Conservation (phyloP, 1,284 basidiomycete species). For the Laetiporus sulphureus region DNA sequence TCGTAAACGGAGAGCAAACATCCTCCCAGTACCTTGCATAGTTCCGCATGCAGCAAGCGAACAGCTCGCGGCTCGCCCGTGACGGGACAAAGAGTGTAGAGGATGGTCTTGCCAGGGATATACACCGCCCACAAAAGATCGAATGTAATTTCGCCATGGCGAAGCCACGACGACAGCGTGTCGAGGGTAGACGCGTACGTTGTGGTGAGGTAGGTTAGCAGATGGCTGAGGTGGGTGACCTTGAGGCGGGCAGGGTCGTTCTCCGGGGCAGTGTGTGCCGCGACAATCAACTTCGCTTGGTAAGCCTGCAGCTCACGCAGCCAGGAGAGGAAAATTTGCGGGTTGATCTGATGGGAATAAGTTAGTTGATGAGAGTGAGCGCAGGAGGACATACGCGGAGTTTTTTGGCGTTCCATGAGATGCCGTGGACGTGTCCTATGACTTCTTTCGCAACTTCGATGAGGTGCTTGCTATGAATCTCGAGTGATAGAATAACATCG, state of each 20-base stretch:
- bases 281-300: slow-evolving; percentile 30
- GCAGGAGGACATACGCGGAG: slow-evolving; percentile 44
- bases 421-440: slow-evolving; percentile 45
- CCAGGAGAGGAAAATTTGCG: slow-evolving; percentile 48
- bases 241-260: slow-evolving; percentile 22
- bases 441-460: slow-evolving; percentile 48
- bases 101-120: slow-evolving; percentile 40
- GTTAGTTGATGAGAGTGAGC: no score
- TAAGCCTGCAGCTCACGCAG: slow-evolving; percentile 39
- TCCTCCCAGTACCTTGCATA: slow-evolving; percentile 21
- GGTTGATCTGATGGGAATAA: slow-evolving; percentile 52
- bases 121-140: slow-evolving; percentile 52
- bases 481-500: slow-evolving; percentile 26
- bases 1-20: slow-evolving; percentile 18
- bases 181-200: slow-evolving; percentile 42
- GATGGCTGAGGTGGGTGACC: slow-evolving; percentile 37
- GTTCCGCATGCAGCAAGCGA: slow-evolving; percentile 34
- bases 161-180: slow-evolving; percentile 39
- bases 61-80: slow-evolving; percentile 46
- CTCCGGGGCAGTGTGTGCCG: slow-evolving; percentile 28
- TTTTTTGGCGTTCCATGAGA: slow-evolving; percentile 52
- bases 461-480: slow-evolving; percentile 50
- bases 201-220: slow-evolving; percentile 39
- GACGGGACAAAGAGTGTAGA: slow-evolving; percentile 46
- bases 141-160: slow-evolving; percentile 51